Base-by-base conservation (phyloP, 371 early-diverging fungal genomes). In the Lichtheimia hyalospora region DNA sequence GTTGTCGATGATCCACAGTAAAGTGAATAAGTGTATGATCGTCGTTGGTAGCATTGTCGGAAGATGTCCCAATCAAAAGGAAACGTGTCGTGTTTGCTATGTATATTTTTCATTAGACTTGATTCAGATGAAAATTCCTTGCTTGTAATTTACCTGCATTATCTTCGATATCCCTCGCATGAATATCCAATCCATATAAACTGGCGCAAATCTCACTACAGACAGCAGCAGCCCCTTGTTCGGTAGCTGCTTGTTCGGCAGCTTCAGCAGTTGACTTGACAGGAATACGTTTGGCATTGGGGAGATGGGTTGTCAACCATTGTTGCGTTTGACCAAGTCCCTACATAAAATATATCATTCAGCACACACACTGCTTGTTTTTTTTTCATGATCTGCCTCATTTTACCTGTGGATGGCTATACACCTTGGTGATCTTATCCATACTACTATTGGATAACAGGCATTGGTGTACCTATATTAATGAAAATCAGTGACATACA, bases 51-150 rank as follows among this genome's bases (percentile, higher is more conserved):
- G 90, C 84, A 7, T 71, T 71, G 62, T 90, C 91, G 39, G 85
- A 84, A n/a, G 84, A 77, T 56, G 84, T 83, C 5, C 91, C 90
- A 42, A 97, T 79, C 34, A 97, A 84, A 54, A 96, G 84, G 85
- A 97, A 97, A 48, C 96, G 88, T 1, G 97, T 96, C 1, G 88
- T 89, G 65, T 96, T 96, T 63, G 88, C 91, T 89, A 70, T 24
- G n/a, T n/a, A 44, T 18, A 10, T 1, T 12, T 15, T 15, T 7
- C 34, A 8, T 34, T 34, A 34, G 34, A 34, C 8, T 34, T 34
- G 34, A 1, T 5, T 27, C 27, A 27, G 27, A 7, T 27, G 5
- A 27, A 3, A 7, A n/a, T n/a, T 27, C 1, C 27, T 3, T 4
- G 7, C 27, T 7, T 27, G 27, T 16, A 20, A 14, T 7, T 65